Evolutionary conservation across 305 asterid genomes (phyloP), one percentile per base, ranked within the genome.

Genomic region (Ilex paraguariensis): DNA sequence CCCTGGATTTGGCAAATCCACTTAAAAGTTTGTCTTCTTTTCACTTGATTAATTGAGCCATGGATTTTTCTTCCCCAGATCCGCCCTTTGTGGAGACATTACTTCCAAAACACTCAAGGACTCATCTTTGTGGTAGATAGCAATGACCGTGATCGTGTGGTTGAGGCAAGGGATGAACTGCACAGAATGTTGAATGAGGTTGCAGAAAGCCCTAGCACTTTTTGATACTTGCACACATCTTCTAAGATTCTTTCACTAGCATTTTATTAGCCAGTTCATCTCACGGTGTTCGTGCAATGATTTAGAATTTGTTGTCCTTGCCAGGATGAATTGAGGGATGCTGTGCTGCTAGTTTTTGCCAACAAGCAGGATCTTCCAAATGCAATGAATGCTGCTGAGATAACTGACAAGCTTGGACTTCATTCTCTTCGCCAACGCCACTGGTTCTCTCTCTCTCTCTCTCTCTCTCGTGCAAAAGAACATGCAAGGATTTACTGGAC

Each of bases 311-410:
- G 10, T 11, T 42, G 12, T 70, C 16, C 61, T 56, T 40, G 11
- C 61, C 79, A 84, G 90, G 90, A 84, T 50, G 87, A 84, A 55
- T 67, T 81, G 72, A 75, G 90, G 62, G 90, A 84, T 63, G 87
- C 87, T 59, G 90, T 84, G 39, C 71, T 83, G 60, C 80, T 83
- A 36, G 90, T 83, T 28, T 81, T 83, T 70, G 90, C 90, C 12
- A 84, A 84, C 79, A 84, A 84, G 63, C 90, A 84, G 72, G 90
- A 84, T 84, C 90, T 84, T 71, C 90, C 90, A 55, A 84, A 84
- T 57, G 87, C 90, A 39, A 83, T 83, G 87, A 83, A 83, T 70
- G 90, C 90, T 16, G 90, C 90, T 67, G 90, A 83, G 64, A 83
- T 83, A 73, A 83, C 89, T 17, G 89, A 83, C 70, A 83, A 83